These are phyloP conservation scores for Pascua sp. DNA, from an alignment of 1,284 basidiomycete genomes.

Conservation along the genomic window DNA sequence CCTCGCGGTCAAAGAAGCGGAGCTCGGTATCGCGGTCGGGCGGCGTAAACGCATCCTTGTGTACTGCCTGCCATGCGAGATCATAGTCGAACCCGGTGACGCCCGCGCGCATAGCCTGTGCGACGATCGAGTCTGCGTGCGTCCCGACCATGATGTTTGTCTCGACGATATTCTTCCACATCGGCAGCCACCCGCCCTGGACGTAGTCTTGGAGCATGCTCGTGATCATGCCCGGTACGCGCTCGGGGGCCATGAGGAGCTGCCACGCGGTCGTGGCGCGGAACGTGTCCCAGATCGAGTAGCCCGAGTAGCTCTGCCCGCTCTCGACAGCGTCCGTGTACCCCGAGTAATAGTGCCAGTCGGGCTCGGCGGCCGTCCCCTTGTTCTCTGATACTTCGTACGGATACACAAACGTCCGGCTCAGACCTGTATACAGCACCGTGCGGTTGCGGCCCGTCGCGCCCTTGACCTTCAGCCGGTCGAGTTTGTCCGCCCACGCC, in stretches of 20 bases:
- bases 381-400: slow-evolving; percentile 67
- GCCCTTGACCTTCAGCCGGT: slow-evolving; percentile 60
- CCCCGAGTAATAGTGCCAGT: slow-evolving; percentile 64
- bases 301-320: slow-evolving; percentile 70
- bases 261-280: slow-evolving; percentile 75
- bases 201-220: slow-evolving; percentile 75
- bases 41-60: slow-evolving; percentile 63
- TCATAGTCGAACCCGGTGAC: slow-evolving; percentile 60
- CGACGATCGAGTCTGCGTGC: slow-evolving; percentile 73
- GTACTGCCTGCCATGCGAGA: slow-evolving; percentile 68
- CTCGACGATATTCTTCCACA: slow-evolving; percentile 83
- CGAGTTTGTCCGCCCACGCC: slow-evolving; percentile 69
- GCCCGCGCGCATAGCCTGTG: slow-evolving; percentile 64
- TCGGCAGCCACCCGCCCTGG: slow-evolving; percentile 76
- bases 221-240: slow-evolving; percentile 67
- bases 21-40: slow-evolving; percentile 62
- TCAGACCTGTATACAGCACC: slow-evolving; percentile 31
- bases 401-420: slow-evolving; percentile 60
- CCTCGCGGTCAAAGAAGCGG: slow-evolving; percentile 70
- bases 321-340: slow-evolving; percentile 54
- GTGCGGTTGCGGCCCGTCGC: slow-evolving; percentile 41
- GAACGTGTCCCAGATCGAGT: slow-evolving; percentile 82
- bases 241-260: slow-evolving; percentile 70
- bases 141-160: slow-evolving; percentile 62
- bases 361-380: slow-evolving; percentile 8